Percentiles rank a stretch among this genome's conserved stretches.
Conservation (phyloP, 2,329 filamentous ascomycete species). For the Beauveria sp. region DNA sequence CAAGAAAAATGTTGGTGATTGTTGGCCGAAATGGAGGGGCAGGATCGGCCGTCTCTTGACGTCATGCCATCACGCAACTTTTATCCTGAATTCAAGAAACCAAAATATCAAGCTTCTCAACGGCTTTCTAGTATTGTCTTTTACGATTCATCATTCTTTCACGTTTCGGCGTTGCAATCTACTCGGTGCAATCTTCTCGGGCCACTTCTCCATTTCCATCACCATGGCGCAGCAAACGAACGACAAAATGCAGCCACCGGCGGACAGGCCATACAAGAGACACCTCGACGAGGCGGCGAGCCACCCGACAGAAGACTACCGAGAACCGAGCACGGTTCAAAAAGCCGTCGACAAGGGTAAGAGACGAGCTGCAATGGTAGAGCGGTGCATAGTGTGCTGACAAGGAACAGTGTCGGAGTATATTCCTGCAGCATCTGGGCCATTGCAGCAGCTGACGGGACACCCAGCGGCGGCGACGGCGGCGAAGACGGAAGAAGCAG, state of each 20-base stretch:
- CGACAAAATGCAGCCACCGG: background rate
- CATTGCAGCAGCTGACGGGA: conserved; percentile 30
- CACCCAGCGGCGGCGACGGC: conserved; percentile 11
- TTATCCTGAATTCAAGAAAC: background rate
- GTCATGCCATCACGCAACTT: conserved; percentile 7
- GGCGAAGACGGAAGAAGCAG: conserved; percentile 9
- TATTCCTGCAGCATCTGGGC: conserved; percentile 33
- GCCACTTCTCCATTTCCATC: background rate
- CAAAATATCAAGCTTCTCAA: background rate
- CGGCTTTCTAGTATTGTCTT: no score
- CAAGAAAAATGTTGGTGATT: conserved; percentile 7
- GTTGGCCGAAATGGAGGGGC: conserved; percentile 7
- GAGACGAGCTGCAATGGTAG: background rate
- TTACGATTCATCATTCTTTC: background rate
- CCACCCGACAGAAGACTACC: background rate
- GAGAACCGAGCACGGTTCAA: background rate
- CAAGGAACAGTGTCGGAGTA: conserved; percentile 31
- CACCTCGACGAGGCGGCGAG: conserved; percentile 9
- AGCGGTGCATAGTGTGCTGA: background rate
- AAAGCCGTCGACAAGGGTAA: conserved; percentile 1
- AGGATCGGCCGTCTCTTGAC: conserved; percentile 9
- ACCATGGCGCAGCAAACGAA: background rate
- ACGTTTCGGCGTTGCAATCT: no score
- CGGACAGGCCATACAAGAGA: conserved; percentile 8
- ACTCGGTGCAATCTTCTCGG: no score